Conservation (phyloP, 768 basidiomycete species). For the Russula ochroleuca region DNA sequence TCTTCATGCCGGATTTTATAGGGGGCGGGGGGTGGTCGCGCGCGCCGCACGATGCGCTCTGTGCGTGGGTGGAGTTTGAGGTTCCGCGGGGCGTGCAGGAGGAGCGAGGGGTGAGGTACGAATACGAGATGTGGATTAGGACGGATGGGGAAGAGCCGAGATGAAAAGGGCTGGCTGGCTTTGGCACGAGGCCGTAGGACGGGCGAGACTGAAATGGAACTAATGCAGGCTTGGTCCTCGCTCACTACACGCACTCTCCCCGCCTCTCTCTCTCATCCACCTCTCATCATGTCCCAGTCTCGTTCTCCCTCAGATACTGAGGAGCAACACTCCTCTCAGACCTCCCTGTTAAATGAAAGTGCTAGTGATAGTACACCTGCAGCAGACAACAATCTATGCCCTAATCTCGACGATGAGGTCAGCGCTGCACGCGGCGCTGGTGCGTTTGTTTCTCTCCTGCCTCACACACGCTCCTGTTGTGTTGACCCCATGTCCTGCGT, state of each 20-base stretch:
- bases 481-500: slow-evolving; percentile 5
- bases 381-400: slow-evolving; percentile 6
- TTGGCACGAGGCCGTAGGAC: slow-evolving; percentile 19
- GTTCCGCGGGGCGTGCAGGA: slow-evolving; percentile 71
- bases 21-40: slow-evolving; percentile 47
- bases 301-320: slow-evolving; percentile 7
- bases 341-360: background rate
- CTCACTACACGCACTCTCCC: slow-evolving; percentile 7
- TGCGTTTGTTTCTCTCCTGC: slow-evolving; percentile 10
- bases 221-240: slow-evolving; percentile 2
- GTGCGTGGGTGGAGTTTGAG: slow-evolving; percentile 75
- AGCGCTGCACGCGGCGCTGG: slow-evolving; percentile 24
- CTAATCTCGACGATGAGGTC: slow-evolving; percentile 19
- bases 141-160: slow-evolving; percentile 46
- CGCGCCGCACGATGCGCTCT: slow-evolving; percentile 58
- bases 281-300: slow-evolving; percentile 18
- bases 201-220: slow-evolving; percentile 16
- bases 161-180: background rate
- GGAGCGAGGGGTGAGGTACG: slow-evolving; percentile 81
- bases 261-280: background rate
- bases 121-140: slow-evolving; percentile 94
- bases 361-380: background rate
- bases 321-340: background rate
- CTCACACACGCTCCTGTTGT: background rate
- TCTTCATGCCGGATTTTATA: slow-evolving; percentile 75